Base-by-base conservation (phyloP, 768 basidiomycete species). In the Lactarius trivialis region DNA sequence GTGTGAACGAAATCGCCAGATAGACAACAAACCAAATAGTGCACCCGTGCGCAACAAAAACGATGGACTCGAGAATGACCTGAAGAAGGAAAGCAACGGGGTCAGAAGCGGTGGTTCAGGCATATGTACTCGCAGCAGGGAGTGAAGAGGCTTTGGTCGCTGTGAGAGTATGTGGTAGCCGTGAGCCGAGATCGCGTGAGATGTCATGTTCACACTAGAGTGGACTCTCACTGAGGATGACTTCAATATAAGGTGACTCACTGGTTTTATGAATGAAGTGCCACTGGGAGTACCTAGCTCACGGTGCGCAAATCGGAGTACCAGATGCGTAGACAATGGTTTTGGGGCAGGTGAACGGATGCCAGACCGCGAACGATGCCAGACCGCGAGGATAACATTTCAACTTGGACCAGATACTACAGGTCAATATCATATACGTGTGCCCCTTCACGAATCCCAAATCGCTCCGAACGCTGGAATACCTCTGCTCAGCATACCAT, bases 391-490 rank as follows among this genome's bases (percentile, higher is more conserved):
- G n/a, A n/a, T n/a, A n/a, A n/a, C n/a, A n/a, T n/a, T n/a, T n/a
- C n/a, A n/a, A n/a, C n/a, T n/a, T n/a, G n/a, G n/a, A n/a, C n/a
- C n/a, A n/a, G n/a, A n/a, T n/a, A n/a, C n/a, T n/a, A n/a, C n/a
- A n/a, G n/a, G n/a, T n/a, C n/a, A n/a, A n/a, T n/a, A n/a, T n/a
- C n/a, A n/a, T n/a, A n/a, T n/a, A n/a, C 24, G n/a, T 19, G 28
- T 41, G 39, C 39, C 41, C 30, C n/a, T 48, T 71, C 56, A 84
- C 7, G 82, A 83, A 68, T 85, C 82, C 81, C 81, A 85, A 63
- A 83, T 83, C 7, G 82, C 81, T 30, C 82, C 82, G 63, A 82
- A 85, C 3, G 82, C 82, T n/a, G 82, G 81, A 56, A 84, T 82
- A 2, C 82, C 82, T 60, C 82, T 69, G 67, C 79, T 81, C 75